A percentile compares a stretch with the other conserved stretches of the same genome.
Conservation (phyloP, 306 rosid genomes). For the Malus fusca region DNA sequence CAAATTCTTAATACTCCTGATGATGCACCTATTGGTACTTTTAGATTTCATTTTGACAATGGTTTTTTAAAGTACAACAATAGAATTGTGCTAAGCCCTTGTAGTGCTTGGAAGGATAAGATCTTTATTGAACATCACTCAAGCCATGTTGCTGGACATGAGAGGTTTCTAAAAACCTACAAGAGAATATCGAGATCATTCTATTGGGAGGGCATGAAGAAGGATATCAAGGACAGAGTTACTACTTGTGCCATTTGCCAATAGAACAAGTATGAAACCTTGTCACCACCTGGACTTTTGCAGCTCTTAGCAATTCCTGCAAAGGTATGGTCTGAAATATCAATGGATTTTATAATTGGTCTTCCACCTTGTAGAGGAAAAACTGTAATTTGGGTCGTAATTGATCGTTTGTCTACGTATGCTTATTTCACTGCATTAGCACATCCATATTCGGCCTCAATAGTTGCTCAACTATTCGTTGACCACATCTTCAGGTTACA, state of each 20-base stretch:
- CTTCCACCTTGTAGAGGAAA: too few relatives aligned
- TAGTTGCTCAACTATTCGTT: neutral
- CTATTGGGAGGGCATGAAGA: neutral
- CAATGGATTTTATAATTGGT: too few relatives aligned
- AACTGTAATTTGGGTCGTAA: too few relatives aligned
- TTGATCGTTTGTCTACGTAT: neutral
- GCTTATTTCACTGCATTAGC: neutral
- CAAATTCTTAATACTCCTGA: too few relatives aligned
- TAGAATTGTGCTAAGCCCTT: neutral
- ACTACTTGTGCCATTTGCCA: neutral
- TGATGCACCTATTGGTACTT: too few relatives aligned
- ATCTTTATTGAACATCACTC: neutral
- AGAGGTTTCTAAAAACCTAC: neutral
- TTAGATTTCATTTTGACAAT: too few relatives aligned
- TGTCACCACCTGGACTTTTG: neutral
- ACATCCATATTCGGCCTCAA: neutral
- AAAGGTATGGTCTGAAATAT: too few relatives aligned
- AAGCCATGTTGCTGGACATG: neutral
- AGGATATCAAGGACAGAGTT: neutral
- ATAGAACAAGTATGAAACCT: neutral
- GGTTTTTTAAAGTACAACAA: too few relatives aligned
- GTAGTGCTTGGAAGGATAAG: neutral
- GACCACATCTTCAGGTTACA: neutral
- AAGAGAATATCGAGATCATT: neutral
- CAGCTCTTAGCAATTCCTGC: too few relatives aligned